Evolutionary conservation across 257 asterid genomes (phyloP), one percentile per base, ranked within the genome.

Genomic region (Dorcoceras hygrometricum): DNA sequence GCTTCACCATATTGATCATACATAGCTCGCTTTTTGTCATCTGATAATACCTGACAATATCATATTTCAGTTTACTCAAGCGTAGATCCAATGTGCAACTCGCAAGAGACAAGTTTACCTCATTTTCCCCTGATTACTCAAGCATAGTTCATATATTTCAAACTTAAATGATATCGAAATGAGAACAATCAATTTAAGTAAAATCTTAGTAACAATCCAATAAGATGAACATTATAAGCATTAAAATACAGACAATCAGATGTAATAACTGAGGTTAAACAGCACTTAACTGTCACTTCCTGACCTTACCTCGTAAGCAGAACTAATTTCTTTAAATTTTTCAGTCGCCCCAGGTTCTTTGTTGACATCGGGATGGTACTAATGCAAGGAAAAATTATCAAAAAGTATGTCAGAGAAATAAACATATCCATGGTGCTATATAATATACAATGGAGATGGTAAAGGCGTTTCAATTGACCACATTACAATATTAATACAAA

Each of bases 1-100:
- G 95, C 99, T 81, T 88, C 99, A 75, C 97, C 99, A 78, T 94
- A 90, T 79, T 79, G 95, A 84, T 94, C 99, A 66, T 94, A 94
- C 68, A 90, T 57, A 51, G 96, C 89, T 86, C 99, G 89, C 80
- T 90, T 90, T 80, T 90, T 77, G 86, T 94, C 99, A 78, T 94
- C 99, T 84, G 97, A 94, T 81, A 90, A 86, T 82, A 94, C 93
- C 99, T 94, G 95, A 87, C 85, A 79, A 86, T 76, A 66, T 60
- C 68, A 67, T 58, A 76, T 79, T 77, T 84, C 84, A 83, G 82
- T 57, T 73, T 74, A 58, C 68, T 31, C 74, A 64, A 65, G 67
- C 22, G 65, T 51, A 71, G 27, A 51, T 59, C 25, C 24, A 25
- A 68, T 57, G 26, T 26, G 25, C 59, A 73, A 23, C 14, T 54